These are phyloP conservation scores for Spinacia oleracea DNA, from an alignment of 179 eudicot genomes.

Conservation along the genomic window DNA sequence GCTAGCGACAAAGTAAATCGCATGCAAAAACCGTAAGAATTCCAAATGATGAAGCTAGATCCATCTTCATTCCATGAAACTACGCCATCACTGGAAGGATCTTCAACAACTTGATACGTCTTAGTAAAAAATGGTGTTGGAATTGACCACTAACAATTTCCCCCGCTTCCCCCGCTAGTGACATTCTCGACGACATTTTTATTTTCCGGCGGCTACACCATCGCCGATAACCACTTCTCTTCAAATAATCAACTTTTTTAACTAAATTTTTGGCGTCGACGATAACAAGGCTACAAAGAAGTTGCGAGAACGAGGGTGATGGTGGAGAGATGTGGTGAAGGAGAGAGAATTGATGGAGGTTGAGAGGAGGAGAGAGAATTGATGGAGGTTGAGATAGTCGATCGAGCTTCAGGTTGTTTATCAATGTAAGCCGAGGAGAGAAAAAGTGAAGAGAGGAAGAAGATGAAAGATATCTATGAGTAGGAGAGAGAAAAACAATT, in stretches of 20 bases:
- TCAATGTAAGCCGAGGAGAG: too few relatives aligned
- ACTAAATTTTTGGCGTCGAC: too few relatives aligned
- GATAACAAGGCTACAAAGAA: too few relatives aligned
- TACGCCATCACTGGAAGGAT: slow-evolving; percentile 58
- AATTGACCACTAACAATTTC: slow-evolving; percentile 33
- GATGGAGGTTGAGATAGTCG: too few relatives aligned
- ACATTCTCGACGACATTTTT: slow-evolving; percentile 33
- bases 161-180: slow-evolving; percentile 13
- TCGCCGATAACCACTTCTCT: slow-evolving; percentile 16
- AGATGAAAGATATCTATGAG: too few relatives aligned
- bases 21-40: slow-evolving; percentile 79
- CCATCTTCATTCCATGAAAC: slow-evolving; percentile 96
- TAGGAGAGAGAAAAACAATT: too few relatives aligned
- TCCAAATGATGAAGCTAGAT: slow-evolving; percentile 76
- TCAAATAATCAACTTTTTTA: not conserved
- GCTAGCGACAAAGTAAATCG: slow-evolving; percentile 78
- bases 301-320: too few relatives aligned
- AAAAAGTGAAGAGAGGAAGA: too few relatives aligned
- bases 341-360: too few relatives aligned
- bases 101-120: slow-evolving; percentile 77
- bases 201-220: slow-evolving; percentile 44
- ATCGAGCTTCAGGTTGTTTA: too few relatives aligned
- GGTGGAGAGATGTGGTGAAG: too few relatives aligned
- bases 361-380: too few relatives aligned
- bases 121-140: slow-evolving; percentile 87